Evolutionary conservation across 1,284 basidiomycete genomes (phyloP), one percentile per base, ranked within the genome.

Genomic region (Trichosporon asahii): DNA sequence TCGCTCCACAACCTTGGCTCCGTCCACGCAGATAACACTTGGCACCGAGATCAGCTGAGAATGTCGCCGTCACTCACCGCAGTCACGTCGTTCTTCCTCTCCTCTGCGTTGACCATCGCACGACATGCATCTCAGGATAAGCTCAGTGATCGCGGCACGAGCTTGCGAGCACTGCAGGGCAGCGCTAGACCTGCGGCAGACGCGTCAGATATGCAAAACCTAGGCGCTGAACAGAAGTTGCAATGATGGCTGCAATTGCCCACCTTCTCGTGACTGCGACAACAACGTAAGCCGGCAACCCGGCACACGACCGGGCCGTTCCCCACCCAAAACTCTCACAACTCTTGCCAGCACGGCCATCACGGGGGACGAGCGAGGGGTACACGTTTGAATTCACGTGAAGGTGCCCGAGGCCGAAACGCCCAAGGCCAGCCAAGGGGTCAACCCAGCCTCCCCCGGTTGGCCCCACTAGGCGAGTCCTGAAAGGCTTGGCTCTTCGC

Each of bases 371-470:
- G 29, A 61, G 57, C 57, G 29, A 61, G 27, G 57, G 57, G 57
- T 31, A 31, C 57, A 61, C 57, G 57, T 61, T 61, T 61, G 29
- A 61, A 33, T 61, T 61, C 57, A 61, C 57, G 57, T 61, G 57
- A 21, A 53, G 49, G 49, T 25, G n/a, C 9, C 49, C 21, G 49
- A 14, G 23, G 49, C 21, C 21, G 49, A 21, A 25, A 53, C 49
- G 49, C 49, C 27, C 57, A 33, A 31, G 18, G 27, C 29, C 18
- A 25, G 57, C 27, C 55, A 11, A 1, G 12, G 27, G 57, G 27
- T n/a, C 23, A 3, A 57, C 23, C 23, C 25, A 27, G 53, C 14
- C 53, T 25, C 25, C 57, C 57, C 57, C 57, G 18, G 57, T 12
- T 61, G 57, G 57, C 57, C 57, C 57, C 57, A 61, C 57, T 33